Evolutionary conservation across 176 grass and related monocot species (phyloP).

Genomic region (Oryza rufipogon): DNA sequence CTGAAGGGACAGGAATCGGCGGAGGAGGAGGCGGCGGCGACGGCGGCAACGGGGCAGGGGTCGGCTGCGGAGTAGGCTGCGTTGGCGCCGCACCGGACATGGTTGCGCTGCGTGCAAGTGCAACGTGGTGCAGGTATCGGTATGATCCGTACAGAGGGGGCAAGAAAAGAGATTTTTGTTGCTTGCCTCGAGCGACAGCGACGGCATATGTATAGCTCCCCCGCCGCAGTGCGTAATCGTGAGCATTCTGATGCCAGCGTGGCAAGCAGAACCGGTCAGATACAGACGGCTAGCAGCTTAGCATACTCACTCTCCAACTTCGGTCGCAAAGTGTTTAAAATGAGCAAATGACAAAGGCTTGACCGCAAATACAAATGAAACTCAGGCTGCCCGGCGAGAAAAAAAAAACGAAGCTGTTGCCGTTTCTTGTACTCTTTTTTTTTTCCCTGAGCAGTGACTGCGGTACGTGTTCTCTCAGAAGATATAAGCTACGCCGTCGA

Average conservation of each 20-base stretch:
- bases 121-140: not conserved
- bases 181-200: constrained; percentile 15
- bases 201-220: not conserved
- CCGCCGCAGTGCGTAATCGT: not conserved
- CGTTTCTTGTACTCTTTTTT: no score
- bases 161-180: not conserved
- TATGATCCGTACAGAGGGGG: no score
- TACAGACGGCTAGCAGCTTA: not conserved
- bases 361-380: no score
- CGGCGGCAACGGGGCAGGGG: not conserved
- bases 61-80: not conserved
- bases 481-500: not conserved
- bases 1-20: not conserved
- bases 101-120: not conserved
- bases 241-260: not conserved
- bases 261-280: not conserved
- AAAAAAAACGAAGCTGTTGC: no score
- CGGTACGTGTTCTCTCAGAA: not conserved
- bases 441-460: not conserved
- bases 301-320: no score
- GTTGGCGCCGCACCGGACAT: not conserved
- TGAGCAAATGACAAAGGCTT: no score
- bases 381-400: no score
- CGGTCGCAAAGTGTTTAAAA: no score
- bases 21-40: constrained; percentile 8